These are phyloP conservation scores for Lodderomyces orthopsilosis DNA, from an alignment of 1,139 yeast genomes.

Conservation along the genomic window DNA sequence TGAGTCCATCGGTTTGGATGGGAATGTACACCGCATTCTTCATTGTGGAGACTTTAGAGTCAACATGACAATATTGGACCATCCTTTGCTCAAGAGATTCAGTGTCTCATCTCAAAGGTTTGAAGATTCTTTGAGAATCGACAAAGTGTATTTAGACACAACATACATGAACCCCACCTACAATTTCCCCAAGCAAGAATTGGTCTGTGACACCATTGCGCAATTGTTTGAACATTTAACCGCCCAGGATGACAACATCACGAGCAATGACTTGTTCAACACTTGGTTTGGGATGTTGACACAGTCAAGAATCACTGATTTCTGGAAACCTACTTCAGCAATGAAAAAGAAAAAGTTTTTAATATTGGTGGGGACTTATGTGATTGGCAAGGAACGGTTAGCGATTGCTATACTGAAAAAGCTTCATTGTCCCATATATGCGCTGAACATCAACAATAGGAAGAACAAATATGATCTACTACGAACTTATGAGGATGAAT, in stretches of 20 bases:
- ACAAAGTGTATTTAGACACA: conserved; percentile 77
- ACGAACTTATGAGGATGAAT: conserved; percentile 30
- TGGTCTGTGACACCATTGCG: conserved; percentile 60
- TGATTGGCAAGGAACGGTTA: conserved; percentile 86
- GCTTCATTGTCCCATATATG: conserved; percentile 49
- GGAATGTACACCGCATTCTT: conserved; percentile 37
- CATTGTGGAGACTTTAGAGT: conserved; percentile 96
- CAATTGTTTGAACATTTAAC: conserved; percentile 47
- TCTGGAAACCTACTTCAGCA: conserved; percentile 15
- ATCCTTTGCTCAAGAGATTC: conserved; percentile 30
- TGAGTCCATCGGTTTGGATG: conserved; percentile 42
- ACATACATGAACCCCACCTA: conserved; percentile 78
- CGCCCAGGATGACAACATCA: conserved; percentile 22
- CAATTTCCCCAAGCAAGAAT: conserved; percentile 73
- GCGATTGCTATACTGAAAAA: conserved; percentile 66
- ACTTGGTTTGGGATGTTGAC: conserved; percentile 38
- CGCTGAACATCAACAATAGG: conserved; percentile 51
- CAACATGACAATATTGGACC: conserved; percentile 40
- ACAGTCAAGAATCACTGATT: conserved; percentile 48
- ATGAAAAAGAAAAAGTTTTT: conserved; percentile 40
- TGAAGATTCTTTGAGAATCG: conserved; percentile 20
- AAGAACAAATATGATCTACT: conserved; percentile 45
- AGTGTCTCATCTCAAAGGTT: conserved; percentile 22
- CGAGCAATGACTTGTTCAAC: conserved; percentile 25
- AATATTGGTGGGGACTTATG: conserved; percentile 82